Conservation (phyloP, 2,329 filamentous ascomycete species). For the Leptographium radiaticola region DNA sequence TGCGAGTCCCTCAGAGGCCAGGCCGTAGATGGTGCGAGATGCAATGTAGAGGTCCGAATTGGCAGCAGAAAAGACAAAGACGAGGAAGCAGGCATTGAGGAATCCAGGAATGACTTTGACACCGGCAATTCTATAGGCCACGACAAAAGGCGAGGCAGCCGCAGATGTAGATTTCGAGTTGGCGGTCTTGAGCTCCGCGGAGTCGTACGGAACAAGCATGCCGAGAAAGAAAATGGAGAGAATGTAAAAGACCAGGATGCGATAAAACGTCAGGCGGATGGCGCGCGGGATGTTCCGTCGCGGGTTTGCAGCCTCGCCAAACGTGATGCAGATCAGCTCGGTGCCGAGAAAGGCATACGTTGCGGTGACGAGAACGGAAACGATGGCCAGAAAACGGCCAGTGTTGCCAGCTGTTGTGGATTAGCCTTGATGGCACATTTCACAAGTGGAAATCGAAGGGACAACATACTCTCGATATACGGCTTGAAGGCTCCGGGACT, state of each 20-base stretch:
- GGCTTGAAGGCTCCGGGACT: conserved; percentile 26
- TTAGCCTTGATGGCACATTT: neutral
- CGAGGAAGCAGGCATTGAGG: conserved; percentile 46
- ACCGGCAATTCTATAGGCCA: conserved; percentile 18
- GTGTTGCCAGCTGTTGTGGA: conserved; percentile 21
- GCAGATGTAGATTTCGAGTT: conserved; percentile 26
- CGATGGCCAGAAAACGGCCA: conserved; percentile 7
- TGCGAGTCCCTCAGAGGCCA: conserved; percentile 25
- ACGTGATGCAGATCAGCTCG: conserved; percentile 54
- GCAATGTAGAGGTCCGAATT: conserved; percentile 42
- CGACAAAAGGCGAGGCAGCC: conserved; percentile 45
- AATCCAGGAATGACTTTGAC: conserved; percentile 39
- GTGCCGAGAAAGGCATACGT: conserved; percentile 30
- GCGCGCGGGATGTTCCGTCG: conserved; percentile 52
- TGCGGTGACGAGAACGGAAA: conserved; percentile 19
- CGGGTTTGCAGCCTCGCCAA: conserved; percentile 55
- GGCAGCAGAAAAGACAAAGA: conserved; percentile 43
- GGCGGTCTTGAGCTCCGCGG: conserved; percentile 16
- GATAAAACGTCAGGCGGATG: conserved; percentile 55
- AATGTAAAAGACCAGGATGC: conserved; percentile 57
- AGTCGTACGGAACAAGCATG: conserved; percentile 52
- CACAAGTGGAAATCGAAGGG: neutral
- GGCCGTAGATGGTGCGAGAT: conserved; percentile 25
- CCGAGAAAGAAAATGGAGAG: conserved; percentile 51
- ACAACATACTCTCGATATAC: conserved; percentile 5